Conservation (phyloP, 352 stramenopile genomes). For the Phytophthora litchii region DNA sequence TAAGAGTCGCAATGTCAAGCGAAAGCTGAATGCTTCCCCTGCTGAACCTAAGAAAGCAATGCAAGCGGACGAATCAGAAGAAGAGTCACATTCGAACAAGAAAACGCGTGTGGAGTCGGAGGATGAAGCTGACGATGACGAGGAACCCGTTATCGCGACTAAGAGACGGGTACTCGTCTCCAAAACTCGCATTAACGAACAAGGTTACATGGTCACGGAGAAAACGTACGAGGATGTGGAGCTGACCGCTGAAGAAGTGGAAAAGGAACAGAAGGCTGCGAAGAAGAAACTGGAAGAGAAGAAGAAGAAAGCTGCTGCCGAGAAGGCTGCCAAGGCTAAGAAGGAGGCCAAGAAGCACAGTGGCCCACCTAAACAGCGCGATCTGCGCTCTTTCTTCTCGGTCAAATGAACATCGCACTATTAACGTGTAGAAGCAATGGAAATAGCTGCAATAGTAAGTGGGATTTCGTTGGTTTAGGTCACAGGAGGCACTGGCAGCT, state of each 20-base stretch:
- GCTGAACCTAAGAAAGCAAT: conserved; percentile 26
- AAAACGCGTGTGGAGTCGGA: conserved; percentile 26
- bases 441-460: conserved; percentile 36
- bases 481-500: conserved; percentile 16
- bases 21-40: conserved; percentile 52
- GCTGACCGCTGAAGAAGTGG: conserved; percentile 60
- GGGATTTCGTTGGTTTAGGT: conserved; percentile 40
- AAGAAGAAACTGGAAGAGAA: conserved; percentile 52
- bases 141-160: conserved; percentile 35
- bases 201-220: conserved; percentile 89
- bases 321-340: conserved; percentile 46
- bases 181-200: conserved; percentile 80
- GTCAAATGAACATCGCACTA: conserved; percentile 26
- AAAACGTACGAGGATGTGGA: conserved; percentile 76
- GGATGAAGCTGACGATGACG: conserved; percentile 33
- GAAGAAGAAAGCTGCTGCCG: conserved; percentile 47
- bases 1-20: conserved; percentile 47
- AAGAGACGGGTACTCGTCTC: conserved; percentile 65
- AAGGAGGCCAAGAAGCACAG: conserved; percentile 57
- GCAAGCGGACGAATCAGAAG: conserved; percentile 22
- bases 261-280: conserved; percentile 47
- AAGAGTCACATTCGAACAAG: conserved; percentile 19
- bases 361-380: conserved; percentile 68
- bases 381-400: conserved; percentile 72
- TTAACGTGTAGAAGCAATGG: conserved; percentile 30